These are phyloP conservation scores for Populus davidiana DNA, from an alignment of 345 rosid species.

Conservation along the genomic window DNA sequence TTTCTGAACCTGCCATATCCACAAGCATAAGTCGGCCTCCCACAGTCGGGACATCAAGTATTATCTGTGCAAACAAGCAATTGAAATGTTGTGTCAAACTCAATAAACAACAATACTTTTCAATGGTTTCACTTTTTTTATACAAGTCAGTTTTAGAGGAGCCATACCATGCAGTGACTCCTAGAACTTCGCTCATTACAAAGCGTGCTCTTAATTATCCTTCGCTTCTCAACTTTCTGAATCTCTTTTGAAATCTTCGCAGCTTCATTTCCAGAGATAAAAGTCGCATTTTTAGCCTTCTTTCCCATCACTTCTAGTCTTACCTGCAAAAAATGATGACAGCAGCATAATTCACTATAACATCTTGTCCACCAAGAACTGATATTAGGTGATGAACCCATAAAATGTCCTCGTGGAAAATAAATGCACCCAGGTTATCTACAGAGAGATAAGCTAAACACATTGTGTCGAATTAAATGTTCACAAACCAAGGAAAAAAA, in stretches of 20 bases:
- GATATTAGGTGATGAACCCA: neutral
- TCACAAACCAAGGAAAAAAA: neutral
- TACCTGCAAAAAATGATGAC: constrained; percentile 39
- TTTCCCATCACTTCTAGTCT: constrained; percentile 97
- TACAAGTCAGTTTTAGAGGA: neutral
- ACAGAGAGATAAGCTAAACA: neutral
- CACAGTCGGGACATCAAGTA: constrained; percentile 92
- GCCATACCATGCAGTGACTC: constrained; percentile 90
- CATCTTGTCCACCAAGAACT: neutral
- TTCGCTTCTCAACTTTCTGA: constrained; percentile 89
- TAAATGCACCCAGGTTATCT: neutral
- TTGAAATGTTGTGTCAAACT: neutral
- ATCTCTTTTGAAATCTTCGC: constrained; percentile 86
- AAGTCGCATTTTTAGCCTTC: constrained; percentile 89
- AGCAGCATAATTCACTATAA: neutral
- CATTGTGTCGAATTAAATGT: neutral
- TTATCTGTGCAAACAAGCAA: constrained; percentile 44
- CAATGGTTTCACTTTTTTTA: neutral
- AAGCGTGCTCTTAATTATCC: constrained; percentile 87
- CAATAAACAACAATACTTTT: neutral
- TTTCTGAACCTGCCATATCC: constrained; percentile 99
- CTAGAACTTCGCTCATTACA: constrained; percentile 94
- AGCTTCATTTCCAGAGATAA: constrained; percentile 82
- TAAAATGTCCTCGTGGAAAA: neutral
- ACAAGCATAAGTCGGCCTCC: constrained; percentile 98